phyloP scores from a whole-genome alignment of 176 grass and related monocot species.

The Zea luxurians region DNA sequence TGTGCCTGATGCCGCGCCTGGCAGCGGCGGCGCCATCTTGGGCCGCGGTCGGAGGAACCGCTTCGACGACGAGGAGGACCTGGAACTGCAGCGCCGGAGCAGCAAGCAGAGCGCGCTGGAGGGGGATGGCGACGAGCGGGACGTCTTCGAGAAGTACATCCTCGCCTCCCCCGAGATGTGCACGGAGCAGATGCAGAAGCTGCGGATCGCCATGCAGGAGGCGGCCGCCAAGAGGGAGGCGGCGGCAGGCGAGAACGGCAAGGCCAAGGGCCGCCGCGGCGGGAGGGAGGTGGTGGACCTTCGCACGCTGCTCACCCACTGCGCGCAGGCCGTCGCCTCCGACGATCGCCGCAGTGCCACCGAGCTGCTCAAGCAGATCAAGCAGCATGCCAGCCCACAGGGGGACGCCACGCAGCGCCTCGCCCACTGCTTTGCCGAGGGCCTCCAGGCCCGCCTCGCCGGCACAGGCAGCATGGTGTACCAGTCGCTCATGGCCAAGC shows the following conservation, averaged over 20 bases:
- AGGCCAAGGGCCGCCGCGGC: constrained; percentile 38
- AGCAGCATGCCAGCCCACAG: constrained; percentile 43
- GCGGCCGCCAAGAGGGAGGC: constrained; percentile 35
- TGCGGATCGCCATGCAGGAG: constrained; percentile 58
- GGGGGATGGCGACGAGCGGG: constrained; percentile 44
- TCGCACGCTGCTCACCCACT: constrained; percentile 82
- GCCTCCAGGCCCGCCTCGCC: constrained; percentile 63
- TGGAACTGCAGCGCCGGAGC: constrained; percentile 50
- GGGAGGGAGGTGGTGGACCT: constrained; percentile 68
- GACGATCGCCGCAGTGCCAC: constrained; percentile 66
- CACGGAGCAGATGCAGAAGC: constrained; percentile 32
- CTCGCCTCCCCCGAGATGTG: constrained; percentile 36
- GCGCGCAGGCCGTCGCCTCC: constrained; percentile 64
- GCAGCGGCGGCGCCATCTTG: not conserved
- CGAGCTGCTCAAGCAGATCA: constrained; percentile 80
- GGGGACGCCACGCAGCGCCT: constrained; percentile 76
- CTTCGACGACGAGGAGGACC: constrained; percentile 43
- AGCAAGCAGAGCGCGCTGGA: constrained; percentile 63
- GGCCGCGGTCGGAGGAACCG: constrained; percentile 62
- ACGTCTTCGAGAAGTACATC: constrained; percentile 62
- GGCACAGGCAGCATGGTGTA: constrained; percentile 66
- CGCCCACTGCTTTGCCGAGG: constrained; percentile 72
- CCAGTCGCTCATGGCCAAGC: constrained; percentile 68
- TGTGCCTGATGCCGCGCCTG: not conserved
- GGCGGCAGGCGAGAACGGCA: constrained; percentile 24